Conservation (phyloP, 495 filamentous ascomycete genomes). For the Oleoguttula mirabilis region DNA sequence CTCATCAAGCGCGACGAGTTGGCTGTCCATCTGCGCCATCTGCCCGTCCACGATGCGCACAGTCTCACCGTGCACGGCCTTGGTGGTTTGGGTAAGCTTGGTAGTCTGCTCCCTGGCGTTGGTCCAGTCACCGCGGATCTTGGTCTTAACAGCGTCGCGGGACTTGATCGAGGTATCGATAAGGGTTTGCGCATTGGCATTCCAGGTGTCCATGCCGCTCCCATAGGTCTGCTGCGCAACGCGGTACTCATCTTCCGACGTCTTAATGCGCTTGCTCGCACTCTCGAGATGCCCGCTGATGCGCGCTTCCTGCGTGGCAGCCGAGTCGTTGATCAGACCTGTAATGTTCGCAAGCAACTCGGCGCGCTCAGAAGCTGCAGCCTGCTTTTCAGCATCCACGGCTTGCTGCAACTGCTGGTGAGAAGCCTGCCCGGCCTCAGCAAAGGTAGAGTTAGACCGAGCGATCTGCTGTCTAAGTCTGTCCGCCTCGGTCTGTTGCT, state of each 20-base stretch:
- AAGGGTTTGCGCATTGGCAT: conserved; percentile 52
- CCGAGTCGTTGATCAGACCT: conserved; percentile 58
- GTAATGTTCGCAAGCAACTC: conserved; percentile 65
- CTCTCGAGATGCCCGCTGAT: conserved; percentile 40
- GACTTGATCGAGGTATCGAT: conserved; percentile 59
- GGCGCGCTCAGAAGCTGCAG: conserved; percentile 62
- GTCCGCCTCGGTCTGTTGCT: conserved; percentile 71
- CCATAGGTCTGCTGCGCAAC: conserved; percentile 51
- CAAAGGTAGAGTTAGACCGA: conserved; percentile 49
- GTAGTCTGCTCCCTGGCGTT: conserved; percentile 66
- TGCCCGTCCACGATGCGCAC: conserved; percentile 82
- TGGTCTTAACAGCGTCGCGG: conserved; percentile 61
- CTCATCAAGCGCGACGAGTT: conserved; percentile 81
- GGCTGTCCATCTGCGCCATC: conserved; percentile 67
- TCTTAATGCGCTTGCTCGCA: conserved; percentile 19
- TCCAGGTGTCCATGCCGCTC: conserved; percentile 65
- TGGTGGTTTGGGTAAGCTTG: conserved; percentile 67
- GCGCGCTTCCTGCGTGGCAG: conserved; percentile 59
- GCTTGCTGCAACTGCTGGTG: conserved; percentile 57
- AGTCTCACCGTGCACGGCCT: conserved; percentile 84
- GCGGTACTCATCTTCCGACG: conserved; percentile 9
- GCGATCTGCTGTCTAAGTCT: conserved; percentile 56
- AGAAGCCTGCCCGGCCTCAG: conserved; percentile 53
- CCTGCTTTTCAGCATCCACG: conserved; percentile 61
- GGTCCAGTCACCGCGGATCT: conserved; percentile 79